Evolutionary conservation across 495 filamentous ascomycete species (phyloP), one percentile per base, ranked within the genome.

Genomic region (Talaromyces proteolyticus): DNA sequence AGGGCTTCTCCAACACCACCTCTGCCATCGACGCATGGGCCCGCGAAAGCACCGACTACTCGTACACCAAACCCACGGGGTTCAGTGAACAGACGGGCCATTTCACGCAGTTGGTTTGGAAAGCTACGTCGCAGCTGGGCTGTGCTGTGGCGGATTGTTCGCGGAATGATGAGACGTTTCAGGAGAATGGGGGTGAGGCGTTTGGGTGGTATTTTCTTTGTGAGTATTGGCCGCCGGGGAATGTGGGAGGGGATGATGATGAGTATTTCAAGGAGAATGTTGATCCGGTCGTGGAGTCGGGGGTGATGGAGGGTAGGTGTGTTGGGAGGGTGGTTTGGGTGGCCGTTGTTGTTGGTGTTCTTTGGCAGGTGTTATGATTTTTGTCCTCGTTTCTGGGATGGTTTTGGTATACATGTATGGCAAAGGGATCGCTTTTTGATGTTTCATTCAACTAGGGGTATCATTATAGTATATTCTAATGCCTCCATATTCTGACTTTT

Each of bases 41-140:
- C 11, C 56, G 80, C 53, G 89, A 93, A 64, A 52, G 76, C 11
- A 45, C 53, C 0, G 23, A 66, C 5, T 92, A 90, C 56, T 60
- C 89, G 53, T 89, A 77, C 64, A 11, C 56, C 0, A 57, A 67
- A 3, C 67, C 73, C 6, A 72, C 77, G 0, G 74, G 70, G 0
- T 91, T 87, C 61, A 67, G 53, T 6, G 75, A 86, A 52, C 56
- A 65, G 16, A 90, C 88, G n/a, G 89, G 88, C 0, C 88, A 94
- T 66, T 94, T 89, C 63, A 89, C 88, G 21, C 88, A 91, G 70
- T 61, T 94, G 39, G 87, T 92, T 1, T 94, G 89, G 89, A 81
- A 77, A 62, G 68, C 71, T 26, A 90, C 86, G 8, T 84, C 65
- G 17, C 64, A 74, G 40, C 78, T 91, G 0, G 89, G 89, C 6